Conservation (phyloP, 768 basidiomycete species). For the Auricularia sp. region DNA sequence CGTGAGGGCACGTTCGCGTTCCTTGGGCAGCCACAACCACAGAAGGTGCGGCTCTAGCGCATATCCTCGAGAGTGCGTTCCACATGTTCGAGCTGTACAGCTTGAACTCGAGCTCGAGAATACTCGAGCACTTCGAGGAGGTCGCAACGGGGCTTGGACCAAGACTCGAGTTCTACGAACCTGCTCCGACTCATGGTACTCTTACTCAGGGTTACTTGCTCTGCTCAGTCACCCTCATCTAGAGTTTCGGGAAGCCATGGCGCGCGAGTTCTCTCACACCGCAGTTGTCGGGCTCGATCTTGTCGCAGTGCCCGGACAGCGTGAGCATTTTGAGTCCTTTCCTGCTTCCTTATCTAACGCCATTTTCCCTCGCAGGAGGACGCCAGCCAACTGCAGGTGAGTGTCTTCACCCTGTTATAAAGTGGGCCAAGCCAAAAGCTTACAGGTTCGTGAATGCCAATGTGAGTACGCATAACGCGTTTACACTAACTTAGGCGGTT, state of each 20-base stretch:
- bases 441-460: not conserved
- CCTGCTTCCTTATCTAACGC: not conserved
- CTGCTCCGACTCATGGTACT: conserved; percentile 8
- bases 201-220: not conserved
- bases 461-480: not conserved
- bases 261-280: conserved; percentile 8
- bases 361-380: not conserved
- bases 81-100: too few relatives aligned
- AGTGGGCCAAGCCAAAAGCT: not conserved
- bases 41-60: too few relatives aligned
- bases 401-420: not conserved
- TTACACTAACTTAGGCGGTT: not conserved
- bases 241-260: conserved; percentile 8
- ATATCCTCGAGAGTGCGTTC: too few relatives aligned
- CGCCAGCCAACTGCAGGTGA: not conserved
- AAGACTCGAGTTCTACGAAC: not conserved
- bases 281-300: conserved; percentile 11
- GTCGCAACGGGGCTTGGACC: too few relatives aligned
- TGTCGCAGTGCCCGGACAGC: conserved; percentile 2
- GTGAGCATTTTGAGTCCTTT: not conserved
- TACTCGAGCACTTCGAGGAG: too few relatives aligned
- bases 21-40: too few relatives aligned
- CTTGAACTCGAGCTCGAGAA: too few relatives aligned
- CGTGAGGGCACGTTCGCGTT: too few relatives aligned
- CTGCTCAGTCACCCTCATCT: not conserved